A percentile compares a stretch with the other conserved stretches of the same genome.
Evolutionary conservation across 1,284 basidiomycete species (phyloP).

Genomic region (Singerocomus rubriflavus): DNA sequence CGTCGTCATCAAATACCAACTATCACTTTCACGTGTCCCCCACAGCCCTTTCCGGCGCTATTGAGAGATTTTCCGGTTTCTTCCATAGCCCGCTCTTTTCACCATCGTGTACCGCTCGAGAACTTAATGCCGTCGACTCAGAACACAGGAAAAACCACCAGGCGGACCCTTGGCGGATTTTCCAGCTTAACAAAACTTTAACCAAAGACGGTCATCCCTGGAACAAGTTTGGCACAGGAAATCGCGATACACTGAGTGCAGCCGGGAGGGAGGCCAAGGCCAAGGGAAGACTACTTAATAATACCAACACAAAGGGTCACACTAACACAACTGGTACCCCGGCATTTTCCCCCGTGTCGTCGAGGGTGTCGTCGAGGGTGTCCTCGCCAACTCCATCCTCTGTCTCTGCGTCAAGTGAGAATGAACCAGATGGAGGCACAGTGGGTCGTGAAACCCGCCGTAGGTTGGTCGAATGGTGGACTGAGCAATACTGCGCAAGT

Average conservation of each 20-base stretch:
- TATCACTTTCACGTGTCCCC: slow-evolving; percentile 94
- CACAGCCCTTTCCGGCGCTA: slow-evolving; percentile 77
- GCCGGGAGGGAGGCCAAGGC: slow-evolving; percentile 56
- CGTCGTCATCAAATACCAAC: slow-evolving; percentile 91
- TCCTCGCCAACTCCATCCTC: slow-evolving; percentile 64
- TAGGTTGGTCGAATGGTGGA: slow-evolving; percentile 95
- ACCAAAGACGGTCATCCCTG: slow-evolving; percentile 81
- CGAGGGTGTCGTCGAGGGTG: slow-evolving; percentile 53
- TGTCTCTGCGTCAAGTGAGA: slow-evolving; percentile 50
- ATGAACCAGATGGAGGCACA: slow-evolving; percentile 68
- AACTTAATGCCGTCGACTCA: slow-evolving; percentile 96
- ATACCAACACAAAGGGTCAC: slow-evolving; percentile 7
- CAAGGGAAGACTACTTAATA: slow-evolving; percentile 39
- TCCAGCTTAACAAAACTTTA: slow-evolving; percentile 92
- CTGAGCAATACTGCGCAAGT: slow-evolving; percentile 88
- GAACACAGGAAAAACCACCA: slow-evolving; percentile 99
- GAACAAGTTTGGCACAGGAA: slow-evolving; percentile 94
- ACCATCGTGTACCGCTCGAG: slow-evolving; percentile 87
- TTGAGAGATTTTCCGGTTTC: slow-evolving; percentile 92
- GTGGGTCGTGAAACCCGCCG: slow-evolving; percentile 87
- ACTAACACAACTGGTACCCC: slow-evolving; percentile 24
- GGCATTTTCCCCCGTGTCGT: slow-evolving; percentile 47
- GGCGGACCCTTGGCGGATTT: slow-evolving; percentile 94
- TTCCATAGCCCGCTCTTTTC: slow-evolving; percentile 93
- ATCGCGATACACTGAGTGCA: slow-evolving; percentile 79